Percentiles rank a stretch among this genome's conserved stretches.
phyloP scores from a whole-genome alignment of 805 yeast genomes.

The Ogataea paradorogensis region DNA sequence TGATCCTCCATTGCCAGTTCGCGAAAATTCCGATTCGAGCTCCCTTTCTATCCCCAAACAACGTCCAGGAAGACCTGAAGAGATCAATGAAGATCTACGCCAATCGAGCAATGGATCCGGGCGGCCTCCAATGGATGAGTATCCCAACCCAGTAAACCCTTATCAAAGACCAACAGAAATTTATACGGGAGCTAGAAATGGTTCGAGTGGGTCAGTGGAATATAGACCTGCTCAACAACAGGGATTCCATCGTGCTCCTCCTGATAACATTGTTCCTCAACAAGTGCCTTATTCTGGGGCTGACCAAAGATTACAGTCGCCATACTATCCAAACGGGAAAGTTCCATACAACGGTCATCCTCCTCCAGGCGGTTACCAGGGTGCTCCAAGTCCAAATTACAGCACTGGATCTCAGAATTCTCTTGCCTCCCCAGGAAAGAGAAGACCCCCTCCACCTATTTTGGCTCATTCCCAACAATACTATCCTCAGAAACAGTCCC shows the following conservation, averaged over 20 bases:
- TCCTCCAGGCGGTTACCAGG: not conserved
- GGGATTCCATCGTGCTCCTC: conserved; percentile 24
- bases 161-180: not conserved
- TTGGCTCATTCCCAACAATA: conserved; percentile 13
- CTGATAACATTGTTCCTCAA: conserved; percentile 25
- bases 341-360: conserved; percentile 1
- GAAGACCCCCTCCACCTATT: conserved; percentile 14
- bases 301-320: conserved; percentile 16
- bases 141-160: not conserved
- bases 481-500: conserved; percentile 10
- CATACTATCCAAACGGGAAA: conserved; percentile 12
- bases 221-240: conserved; percentile 17
- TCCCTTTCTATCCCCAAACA: conserved; percentile 3
- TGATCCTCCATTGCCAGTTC: not conserved
- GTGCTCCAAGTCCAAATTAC: not conserved
- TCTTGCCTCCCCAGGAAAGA: conserved; percentile 2
- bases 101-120: not conserved
- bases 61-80: not conserved
- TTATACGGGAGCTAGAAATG: not conserved
- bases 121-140: not conserved
- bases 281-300: conserved; percentile 15
- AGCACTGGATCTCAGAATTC: not conserved
- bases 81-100: not conserved
- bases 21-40: not conserved
- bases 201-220: conserved; percentile 7